phyloP scores from a whole-genome alignment of 2,329 filamentous ascomycete genomes.

The Penicillium sp. region DNA sequence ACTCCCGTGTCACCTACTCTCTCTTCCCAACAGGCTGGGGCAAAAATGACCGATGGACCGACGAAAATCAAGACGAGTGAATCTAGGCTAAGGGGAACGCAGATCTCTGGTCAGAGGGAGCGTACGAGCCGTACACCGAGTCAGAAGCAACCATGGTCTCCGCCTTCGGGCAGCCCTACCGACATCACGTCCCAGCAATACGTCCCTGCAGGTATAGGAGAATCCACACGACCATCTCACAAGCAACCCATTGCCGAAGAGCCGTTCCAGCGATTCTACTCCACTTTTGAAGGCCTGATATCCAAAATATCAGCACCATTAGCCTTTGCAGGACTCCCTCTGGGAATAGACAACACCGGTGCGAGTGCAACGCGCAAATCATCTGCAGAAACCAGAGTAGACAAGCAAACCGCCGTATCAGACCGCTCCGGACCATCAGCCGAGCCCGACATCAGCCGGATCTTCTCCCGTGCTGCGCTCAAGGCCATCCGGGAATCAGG shows the following conservation, averaged over 20 bases:
- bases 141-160: constrained; percentile 40
- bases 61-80: constrained; percentile 45
- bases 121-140: constrained; percentile 30
- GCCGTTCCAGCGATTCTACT: constrained; percentile 89
- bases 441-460: constrained; percentile 78
- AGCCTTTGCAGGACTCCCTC: constrained; percentile 88
- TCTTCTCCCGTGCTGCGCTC: constrained; percentile 85
- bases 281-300: constrained; percentile 84
- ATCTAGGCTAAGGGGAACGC: constrained; percentile 29
- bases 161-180: constrained; percentile 39
- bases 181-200: constrained; percentile 41
- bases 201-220: constrained; percentile 35
- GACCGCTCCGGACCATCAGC: constrained; percentile 46
- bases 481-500: constrained; percentile 73
- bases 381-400: constrained; percentile 41
- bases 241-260: constrained; percentile 61
- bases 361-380: constrained; percentile 36
- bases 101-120: constrained; percentile 28
- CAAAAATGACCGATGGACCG: constrained; percentile 66
- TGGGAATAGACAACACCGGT: constrained; percentile 58
- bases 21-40: constrained; percentile 74
- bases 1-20: constrained; percentile 74
- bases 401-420: constrained; percentile 45
- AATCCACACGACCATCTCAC: constrained; percentile 27
- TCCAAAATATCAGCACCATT: constrained; percentile 87